Evolutionary conservation across 495 filamentous ascomycete genomes (phyloP).

Genomic region (Penicillium dipodomyicola): DNA sequence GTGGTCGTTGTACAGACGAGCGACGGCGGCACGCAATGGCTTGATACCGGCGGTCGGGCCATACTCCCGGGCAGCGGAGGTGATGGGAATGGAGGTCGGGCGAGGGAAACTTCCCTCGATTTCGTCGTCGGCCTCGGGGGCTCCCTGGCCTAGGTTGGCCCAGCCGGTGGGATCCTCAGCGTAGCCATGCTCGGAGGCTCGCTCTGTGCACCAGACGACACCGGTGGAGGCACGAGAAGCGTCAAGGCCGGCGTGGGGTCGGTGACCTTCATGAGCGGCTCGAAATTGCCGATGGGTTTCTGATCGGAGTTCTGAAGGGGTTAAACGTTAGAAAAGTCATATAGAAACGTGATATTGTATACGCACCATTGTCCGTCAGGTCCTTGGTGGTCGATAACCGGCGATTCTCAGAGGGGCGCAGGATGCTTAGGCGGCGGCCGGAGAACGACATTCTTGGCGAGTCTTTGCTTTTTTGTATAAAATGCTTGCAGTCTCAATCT

Average conservation of each 20-base stretch:
- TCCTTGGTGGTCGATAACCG: conserved; percentile 42
- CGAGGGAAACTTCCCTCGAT: conserved; percentile 86
- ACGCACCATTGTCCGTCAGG: conserved; percentile 42
- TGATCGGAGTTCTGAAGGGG: conserved; percentile 60
- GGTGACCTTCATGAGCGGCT: conserved; percentile 80
- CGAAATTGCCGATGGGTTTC: conserved; percentile 85
- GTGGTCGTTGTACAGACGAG: conserved; percentile 87
- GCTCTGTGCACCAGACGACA: conserved; percentile 85
- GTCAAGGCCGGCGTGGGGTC: conserved; percentile 85
- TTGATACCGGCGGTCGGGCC: conserved; percentile 93
- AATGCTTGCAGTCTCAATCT: neutral
- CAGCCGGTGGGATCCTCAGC: conserved; percentile 75
- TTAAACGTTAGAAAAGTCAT: conserved; percentile 7
- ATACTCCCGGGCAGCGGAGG: conserved; percentile 76
- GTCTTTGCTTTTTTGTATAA: neutral
- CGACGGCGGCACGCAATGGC: conserved; percentile 84
- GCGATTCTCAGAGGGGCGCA: conserved; percentile 39
- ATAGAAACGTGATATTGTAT: conserved; percentile 1
- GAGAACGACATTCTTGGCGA: conserved; percentile 50
- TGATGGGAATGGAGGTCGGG: conserved; percentile 78
- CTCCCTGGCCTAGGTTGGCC: conserved; percentile 95
- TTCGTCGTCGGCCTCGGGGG: conserved; percentile 90
- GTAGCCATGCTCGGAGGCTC: conserved; percentile 76
- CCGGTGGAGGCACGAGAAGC: conserved; percentile 77
- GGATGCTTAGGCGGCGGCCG: conserved; percentile 47